Percentiles rank a stretch among this genome's conserved stretches.
Evolutionary conservation across 2,329 filamentous ascomycete species (phyloP).

Genomic region (Thyridium curvatum): DNA sequence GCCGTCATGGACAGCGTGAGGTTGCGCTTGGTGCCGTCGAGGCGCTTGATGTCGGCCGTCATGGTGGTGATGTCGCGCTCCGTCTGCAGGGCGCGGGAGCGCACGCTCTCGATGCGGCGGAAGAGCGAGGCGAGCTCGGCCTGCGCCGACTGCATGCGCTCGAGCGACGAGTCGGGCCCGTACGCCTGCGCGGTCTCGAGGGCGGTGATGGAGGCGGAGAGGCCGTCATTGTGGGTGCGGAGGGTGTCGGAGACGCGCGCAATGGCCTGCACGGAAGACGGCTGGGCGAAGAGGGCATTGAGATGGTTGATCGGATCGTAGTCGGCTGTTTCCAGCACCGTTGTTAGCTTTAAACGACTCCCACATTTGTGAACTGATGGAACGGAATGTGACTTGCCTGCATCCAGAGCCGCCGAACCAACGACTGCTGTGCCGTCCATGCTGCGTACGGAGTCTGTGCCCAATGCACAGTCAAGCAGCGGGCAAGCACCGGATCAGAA

Average conservation of each 20-base stretch:
- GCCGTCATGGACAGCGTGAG: conserved; percentile 97
- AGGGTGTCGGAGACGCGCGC: conserved; percentile 68
- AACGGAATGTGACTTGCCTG: conserved; percentile 6
- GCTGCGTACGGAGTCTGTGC: background rate
- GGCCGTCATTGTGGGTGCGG: conserved; percentile 69
- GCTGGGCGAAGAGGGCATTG: conserved; percentile 88
- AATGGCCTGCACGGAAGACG: conserved; percentile 75
- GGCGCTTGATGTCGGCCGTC: conserved; percentile 96
- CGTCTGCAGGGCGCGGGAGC: conserved; percentile 81
- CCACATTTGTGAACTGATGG: too few relatives aligned
- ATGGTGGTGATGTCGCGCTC: conserved; percentile 96
- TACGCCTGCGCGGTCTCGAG: conserved; percentile 75
- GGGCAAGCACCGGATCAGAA: too few relatives aligned
- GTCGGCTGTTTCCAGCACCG: conserved; percentile 5
- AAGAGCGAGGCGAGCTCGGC: conserved; percentile 85
- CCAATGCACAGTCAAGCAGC: too few relatives aligned
- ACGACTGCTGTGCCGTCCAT: conserved; percentile 8
- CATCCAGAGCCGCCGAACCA: conserved; percentile 11
- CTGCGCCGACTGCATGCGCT: conserved; percentile 87
- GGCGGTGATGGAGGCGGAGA: conserved; percentile 69
- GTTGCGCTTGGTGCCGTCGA: conserved; percentile 95
- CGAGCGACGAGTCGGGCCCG: conserved; percentile 79
- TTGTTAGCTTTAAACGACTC: too few relatives aligned
- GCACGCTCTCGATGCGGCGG: conserved; percentile 89
- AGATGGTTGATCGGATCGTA: conserved; percentile 78